phyloP scores from a whole-genome alignment of 2,329 filamentous ascomycete genomes.

The Trichophyton verrucosum region DNA sequence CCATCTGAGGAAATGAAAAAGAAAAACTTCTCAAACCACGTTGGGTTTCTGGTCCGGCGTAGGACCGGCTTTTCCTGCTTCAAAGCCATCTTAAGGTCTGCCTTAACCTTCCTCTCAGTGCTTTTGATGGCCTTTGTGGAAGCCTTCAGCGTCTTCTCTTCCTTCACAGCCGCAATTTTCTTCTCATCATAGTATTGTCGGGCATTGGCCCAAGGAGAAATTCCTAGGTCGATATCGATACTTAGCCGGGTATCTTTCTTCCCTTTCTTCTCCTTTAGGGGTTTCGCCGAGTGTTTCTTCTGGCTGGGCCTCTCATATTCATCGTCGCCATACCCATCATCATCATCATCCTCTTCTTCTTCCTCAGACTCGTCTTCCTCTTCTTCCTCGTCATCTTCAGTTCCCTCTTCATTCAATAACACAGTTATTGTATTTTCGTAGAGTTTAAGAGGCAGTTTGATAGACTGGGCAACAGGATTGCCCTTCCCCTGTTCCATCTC shows the following conservation, averaged over 20 bases:
- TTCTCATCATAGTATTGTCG: slow-evolving; percentile 85
- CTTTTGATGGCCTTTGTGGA: slow-evolving; percentile 75
- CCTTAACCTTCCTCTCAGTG: slow-evolving; percentile 74
- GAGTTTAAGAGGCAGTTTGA: slow-evolving; percentile 76
- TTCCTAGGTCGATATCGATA: slow-evolving; percentile 71
- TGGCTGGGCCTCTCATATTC: not conserved
- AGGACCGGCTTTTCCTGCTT: slow-evolving; percentile 87
- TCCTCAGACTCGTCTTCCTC: slow-evolving; percentile 29
- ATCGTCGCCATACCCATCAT: slow-evolving; percentile 10
- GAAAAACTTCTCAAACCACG: slow-evolving; percentile 96
- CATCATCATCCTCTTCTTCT: slow-evolving; percentile 27
- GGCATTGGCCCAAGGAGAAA: slow-evolving; percentile 82
- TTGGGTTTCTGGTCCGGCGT: slow-evolving; percentile 65
- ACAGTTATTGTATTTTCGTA: slow-evolving; percentile 82
- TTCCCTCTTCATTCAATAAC: slow-evolving; percentile 57
- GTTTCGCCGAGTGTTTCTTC: slow-evolving; percentile 9
- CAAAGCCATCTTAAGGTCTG: slow-evolving; percentile 72
- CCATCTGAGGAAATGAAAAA: slow-evolving; percentile 96
- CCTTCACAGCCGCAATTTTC: slow-evolving; percentile 69
- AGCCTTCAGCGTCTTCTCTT: slow-evolving; percentile 72
- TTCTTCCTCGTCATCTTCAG: slow-evolving; percentile 46
- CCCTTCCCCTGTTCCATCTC: slow-evolving; percentile 69
- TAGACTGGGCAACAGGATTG: slow-evolving; percentile 77
- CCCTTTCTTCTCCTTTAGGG: slow-evolving; percentile 15
- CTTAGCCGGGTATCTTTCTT: slow-evolving; percentile 37